Conservation (phyloP, 352 stramenopile species). For the Hyaloperonospora brassicae region DNA sequence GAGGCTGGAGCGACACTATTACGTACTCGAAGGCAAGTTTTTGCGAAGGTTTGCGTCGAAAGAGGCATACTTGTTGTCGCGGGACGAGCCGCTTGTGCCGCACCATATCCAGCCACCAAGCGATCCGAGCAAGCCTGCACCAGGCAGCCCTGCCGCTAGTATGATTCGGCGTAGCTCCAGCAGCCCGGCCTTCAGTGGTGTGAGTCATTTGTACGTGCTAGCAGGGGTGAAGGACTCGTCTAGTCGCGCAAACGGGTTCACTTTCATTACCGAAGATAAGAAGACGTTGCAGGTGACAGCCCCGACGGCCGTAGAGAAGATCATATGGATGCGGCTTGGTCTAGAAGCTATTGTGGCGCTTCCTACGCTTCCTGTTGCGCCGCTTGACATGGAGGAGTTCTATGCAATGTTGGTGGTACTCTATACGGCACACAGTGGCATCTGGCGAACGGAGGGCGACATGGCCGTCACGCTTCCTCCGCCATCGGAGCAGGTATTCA, state of each 20-base stretch:
- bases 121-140: slow-evolving; percentile 25
- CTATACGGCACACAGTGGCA: slow-evolving; percentile 70
- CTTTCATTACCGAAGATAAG: slow-evolving; percentile 85
- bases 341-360: slow-evolving; percentile 82
- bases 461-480: slow-evolving; percentile 84
- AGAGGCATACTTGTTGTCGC: slow-evolving; percentile 70
- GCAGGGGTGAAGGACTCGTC: slow-evolving; percentile 81
- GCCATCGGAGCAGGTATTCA: slow-evolving; percentile 81
- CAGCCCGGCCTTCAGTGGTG: slow-evolving; percentile 36
- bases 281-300: slow-evolving; percentile 74
- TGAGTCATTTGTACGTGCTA: slow-evolving; percentile 73
- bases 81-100: slow-evolving; percentile 63
- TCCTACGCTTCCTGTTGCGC: slow-evolving; percentile 65
- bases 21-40: slow-evolving; percentile 80
- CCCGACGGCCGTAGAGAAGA: slow-evolving; percentile 70
- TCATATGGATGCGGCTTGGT: slow-evolving; percentile 84
- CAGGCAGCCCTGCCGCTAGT: slow-evolving; percentile 25
- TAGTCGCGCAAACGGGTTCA: slow-evolving; percentile 70
- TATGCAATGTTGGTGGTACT: slow-evolving; percentile 85
- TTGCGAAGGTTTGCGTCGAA: slow-evolving; percentile 79
- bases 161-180: slow-evolving; percentile 36
- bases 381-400: slow-evolving; percentile 84
- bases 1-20: slow-evolving; percentile 79
- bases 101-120: slow-evolving; percentile 32
- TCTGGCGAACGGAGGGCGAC: slow-evolving; percentile 77